phyloP scores from a whole-genome alignment of 2,329 filamentous ascomycete genomes.

The Amesomyces nigricolor region DNA sequence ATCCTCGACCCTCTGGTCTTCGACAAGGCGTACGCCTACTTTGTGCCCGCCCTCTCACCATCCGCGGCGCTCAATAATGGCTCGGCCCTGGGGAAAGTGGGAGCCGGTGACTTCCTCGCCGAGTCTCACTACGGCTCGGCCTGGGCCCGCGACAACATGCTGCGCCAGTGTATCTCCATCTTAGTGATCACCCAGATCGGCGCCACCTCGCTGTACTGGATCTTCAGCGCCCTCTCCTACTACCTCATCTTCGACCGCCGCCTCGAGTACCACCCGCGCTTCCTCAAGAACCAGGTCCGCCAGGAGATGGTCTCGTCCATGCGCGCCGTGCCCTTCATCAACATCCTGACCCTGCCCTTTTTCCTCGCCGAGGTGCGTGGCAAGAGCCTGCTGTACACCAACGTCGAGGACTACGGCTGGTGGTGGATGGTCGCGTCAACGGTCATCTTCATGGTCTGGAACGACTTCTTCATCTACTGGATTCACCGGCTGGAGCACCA shows the following conservation, averaged over 20 bases:
- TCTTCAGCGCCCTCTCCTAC: slow-evolving; percentile 66
- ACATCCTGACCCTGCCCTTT: slow-evolving; percentile 40
- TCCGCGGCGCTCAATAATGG: slow-evolving; percentile 6
- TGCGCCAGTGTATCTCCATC: slow-evolving; percentile 36
- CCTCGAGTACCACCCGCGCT: slow-evolving; percentile 42
- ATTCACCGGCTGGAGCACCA: slow-evolving; percentile 43
- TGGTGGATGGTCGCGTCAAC: slow-evolving; percentile 36
- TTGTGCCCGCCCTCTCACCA: slow-evolving; percentile 28
- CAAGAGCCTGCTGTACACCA: slow-evolving; percentile 38
- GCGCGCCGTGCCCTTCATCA: slow-evolving; percentile 39
- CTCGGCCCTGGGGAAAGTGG: slow-evolving; percentile 8
- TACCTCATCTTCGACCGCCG: slow-evolving; percentile 54
- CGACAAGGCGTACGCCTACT: slow-evolving; percentile 37
- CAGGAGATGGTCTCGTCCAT: slow-evolving; percentile 41
- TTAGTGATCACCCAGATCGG: slow-evolving; percentile 37
- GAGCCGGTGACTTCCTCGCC: slow-evolving; percentile 12
- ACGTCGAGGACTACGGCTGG: slow-evolving; percentile 37
- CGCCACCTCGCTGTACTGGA: slow-evolving; percentile 46
- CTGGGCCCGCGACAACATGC: slow-evolving; percentile 38
- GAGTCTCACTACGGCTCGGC: slow-evolving; percentile 25
- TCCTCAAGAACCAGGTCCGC: slow-evolving; percentile 43
- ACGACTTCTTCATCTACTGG: slow-evolving; percentile 44
- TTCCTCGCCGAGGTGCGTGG: slow-evolving; percentile 45
- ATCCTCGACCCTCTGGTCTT: slow-evolving; percentile 38
- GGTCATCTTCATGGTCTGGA: slow-evolving; percentile 41